Conservation (phyloP, 192 early-diverging fungal genomes). For the Linnemannia elongata region DNA sequence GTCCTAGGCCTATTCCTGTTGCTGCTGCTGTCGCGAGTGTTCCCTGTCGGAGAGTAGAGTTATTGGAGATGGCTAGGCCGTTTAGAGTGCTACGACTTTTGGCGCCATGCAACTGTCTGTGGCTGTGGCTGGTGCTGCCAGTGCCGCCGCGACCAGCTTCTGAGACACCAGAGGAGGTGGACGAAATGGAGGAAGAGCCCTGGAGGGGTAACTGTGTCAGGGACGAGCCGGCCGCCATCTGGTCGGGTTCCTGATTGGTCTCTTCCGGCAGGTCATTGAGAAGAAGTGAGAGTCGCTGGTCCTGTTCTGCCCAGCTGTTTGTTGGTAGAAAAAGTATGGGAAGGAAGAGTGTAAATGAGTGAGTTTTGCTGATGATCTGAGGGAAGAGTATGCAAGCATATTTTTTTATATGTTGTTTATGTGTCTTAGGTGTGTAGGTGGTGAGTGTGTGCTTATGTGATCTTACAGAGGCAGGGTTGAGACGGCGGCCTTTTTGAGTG, state of each 20-base stretch:
- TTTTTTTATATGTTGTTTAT: background rate
- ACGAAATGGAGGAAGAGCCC: background rate
- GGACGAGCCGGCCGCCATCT: background rate
- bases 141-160: background rate
- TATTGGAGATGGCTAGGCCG: background rate
- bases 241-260: background rate
- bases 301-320: slow-evolving; percentile 5
- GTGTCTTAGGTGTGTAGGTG: background rate
- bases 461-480: slow-evolving; percentile 46
- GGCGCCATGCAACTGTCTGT: background rate
- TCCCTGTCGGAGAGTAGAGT: background rate
- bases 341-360: background rate
- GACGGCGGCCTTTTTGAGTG: slow-evolving; percentile 46
- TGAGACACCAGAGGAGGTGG: background rate
- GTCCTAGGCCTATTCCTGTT: background rate
- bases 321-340: background rate
- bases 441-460: background rate
- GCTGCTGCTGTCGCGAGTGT: background rate
- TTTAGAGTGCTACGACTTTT: background rate
- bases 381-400: background rate
- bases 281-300: background rate
- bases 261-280: background rate
- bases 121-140: background rate
- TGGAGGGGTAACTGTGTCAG: background rate
- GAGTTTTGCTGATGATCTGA: background rate